Evolutionary conservation across 306 rosid species (phyloP).

Genomic region (Dalbergia oliveri): DNA sequence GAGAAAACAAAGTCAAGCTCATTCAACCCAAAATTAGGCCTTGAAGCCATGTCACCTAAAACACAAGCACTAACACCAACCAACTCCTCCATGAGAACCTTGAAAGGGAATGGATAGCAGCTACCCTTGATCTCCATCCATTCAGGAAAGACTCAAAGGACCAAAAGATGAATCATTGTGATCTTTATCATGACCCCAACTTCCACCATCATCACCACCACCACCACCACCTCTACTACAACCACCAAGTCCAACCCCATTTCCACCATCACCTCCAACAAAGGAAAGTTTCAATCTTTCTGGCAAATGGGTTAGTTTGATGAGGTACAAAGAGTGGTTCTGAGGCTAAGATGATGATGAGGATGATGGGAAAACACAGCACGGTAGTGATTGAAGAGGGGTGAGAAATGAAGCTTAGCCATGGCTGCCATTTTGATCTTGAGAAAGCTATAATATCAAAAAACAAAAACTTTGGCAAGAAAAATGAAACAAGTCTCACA

Average conservation of each 20-base stretch:
- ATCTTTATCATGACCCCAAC: slow-evolving; percentile 37
- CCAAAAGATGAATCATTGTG: slow-evolving; percentile 62
- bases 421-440: slow-evolving; percentile 69
- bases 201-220: slow-evolving; percentile 17
- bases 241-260: slow-evolving; percentile 61
- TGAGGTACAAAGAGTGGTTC: slow-evolving; percentile 47
- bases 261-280: slow-evolving; percentile 62
- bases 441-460: background rate
- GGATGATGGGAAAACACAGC: slow-evolving; percentile 53
- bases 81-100: slow-evolving; percentile 93
- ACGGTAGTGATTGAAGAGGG: slow-evolving; percentile 48
- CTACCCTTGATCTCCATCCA: slow-evolving; percentile 96
- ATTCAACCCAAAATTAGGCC: slow-evolving; percentile 97
- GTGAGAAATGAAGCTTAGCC: slow-evolving; percentile 68
- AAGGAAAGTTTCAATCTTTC: slow-evolving; percentile 54
- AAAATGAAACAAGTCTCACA: slow-evolving; percentile 1
- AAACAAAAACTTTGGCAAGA: slow-evolving; percentile 19
- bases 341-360: slow-evolving; percentile 39
- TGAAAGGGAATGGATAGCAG: slow-evolving; percentile 97
- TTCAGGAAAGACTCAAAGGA: slow-evolving; percentile 65
- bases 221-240: slow-evolving; percentile 42
- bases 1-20: slow-evolving; percentile 98
- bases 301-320: slow-evolving; percentile 36
- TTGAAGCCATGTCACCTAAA: slow-evolving; percentile 95
- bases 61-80: slow-evolving; percentile 92